Base-by-base conservation (phyloP, 108 stramenopile species). In the Cyclotella distinguenda region DNA sequence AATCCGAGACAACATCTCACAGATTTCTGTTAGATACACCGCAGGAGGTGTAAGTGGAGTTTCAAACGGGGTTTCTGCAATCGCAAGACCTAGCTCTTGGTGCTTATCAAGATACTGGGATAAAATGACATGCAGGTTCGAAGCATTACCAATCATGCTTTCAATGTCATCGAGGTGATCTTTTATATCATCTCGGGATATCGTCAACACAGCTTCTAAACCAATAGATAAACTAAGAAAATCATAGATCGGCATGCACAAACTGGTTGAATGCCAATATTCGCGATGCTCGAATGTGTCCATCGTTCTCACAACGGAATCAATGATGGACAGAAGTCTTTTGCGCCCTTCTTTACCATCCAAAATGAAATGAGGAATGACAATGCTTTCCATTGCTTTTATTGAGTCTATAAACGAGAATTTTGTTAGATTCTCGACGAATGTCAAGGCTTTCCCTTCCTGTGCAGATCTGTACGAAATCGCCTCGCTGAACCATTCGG, bases 301-400 rank as follows among this genome's bases (percentile, higher is more conserved):
- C 12, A 62, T 23, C 50, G 32, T 60, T 22, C 46, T 48, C 5
- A 50, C 50, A 42, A 76, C 28, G 23, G 61, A 46, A 15, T 76
- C 32, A 44, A 76, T 60, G 21, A 76, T 38, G 0, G 46, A 25
- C 60, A 31, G 47, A 40, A 76, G 28, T 46, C 68, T 57, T 10
- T 36, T 46, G 39, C 45, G 38, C 2, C 54, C 36, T 6, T 68
- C 36, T 48, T 53, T 52, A n/a, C 73, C 73, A 53, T 52, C 73
- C 34, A 91, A 85, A 23, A 91, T 69, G 43, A 84, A 69, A 43
- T 82, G 79, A 10, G 89, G 87, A 10, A 91, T 60, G 15, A 85
- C 21, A n/a, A 70, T 56, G 23, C 56, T 62, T 52, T 88, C 87
- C 19, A 88, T 47, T 7, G 69, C 69, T 16, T 48, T 33, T 30